A percentile compares a stretch with the other conserved stretches of the same genome.
Conservation (phyloP, 805 yeast species). For the Cyberlindnera mycetangii region DNA sequence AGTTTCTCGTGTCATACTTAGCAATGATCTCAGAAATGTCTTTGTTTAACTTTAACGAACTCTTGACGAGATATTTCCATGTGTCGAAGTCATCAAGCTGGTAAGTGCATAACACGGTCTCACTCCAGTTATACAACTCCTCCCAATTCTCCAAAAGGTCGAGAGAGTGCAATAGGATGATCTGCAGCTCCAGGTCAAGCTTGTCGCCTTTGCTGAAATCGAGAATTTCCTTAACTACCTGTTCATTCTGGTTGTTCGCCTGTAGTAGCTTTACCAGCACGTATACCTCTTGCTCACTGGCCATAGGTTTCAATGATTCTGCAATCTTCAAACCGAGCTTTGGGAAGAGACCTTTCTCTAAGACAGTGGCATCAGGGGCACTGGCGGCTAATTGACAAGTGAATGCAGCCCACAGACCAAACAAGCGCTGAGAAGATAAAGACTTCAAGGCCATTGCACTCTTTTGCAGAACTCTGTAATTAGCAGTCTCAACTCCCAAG, state of each 20-base stretch:
- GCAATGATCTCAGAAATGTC: constrained; percentile 35
- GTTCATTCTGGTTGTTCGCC: constrained; percentile 25
- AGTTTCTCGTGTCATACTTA: constrained; percentile 48
- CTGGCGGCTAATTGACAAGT: constrained; percentile 43
- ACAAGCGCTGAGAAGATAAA: constrained; percentile 34
- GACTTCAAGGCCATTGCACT: constrained; percentile 44
- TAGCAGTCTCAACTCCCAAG: constrained; percentile 43
- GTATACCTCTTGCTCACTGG: constrained; percentile 62
- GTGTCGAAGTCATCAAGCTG: constrained; percentile 73
- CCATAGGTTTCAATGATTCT: constrained; percentile 48
- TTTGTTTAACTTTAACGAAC: constrained; percentile 38
- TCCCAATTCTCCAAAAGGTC: constrained; percentile 41
- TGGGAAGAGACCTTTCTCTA: constrained; percentile 53
- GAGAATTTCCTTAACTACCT: constrained; percentile 33
- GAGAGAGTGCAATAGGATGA: constrained; percentile 50
- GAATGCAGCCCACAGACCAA: constrained; percentile 55
- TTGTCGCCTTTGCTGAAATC: constrained; percentile 32
- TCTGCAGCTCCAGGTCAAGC: constrained; percentile 60
- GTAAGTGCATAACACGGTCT: constrained; percentile 41
- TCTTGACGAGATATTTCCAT: constrained; percentile 55
- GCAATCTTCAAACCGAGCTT: constrained; percentile 58
- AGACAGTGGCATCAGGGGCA: constrained; percentile 33
- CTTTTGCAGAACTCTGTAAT: constrained; percentile 52
- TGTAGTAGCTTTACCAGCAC: constrained; percentile 52
- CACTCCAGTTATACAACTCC: constrained; percentile 38